A percentile compares a stretch with the other conserved stretches of the same genome.
These are phyloP conservation scores for Eleusine indica DNA, from an alignment of 176 grass and related monocot species.

Conservation along the genomic window DNA sequence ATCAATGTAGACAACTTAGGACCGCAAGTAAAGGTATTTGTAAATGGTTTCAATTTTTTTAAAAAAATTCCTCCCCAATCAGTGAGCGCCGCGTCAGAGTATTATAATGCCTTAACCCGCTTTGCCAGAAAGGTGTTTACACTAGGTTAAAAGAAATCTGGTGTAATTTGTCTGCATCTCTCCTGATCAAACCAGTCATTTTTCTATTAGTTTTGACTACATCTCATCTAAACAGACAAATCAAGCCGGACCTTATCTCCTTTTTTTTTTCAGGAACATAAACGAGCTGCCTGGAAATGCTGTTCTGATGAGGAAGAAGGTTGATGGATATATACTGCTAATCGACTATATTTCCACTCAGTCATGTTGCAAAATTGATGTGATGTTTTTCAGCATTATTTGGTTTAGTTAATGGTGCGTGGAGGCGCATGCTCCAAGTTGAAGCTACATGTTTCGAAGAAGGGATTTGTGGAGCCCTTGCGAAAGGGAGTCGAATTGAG, in stretches of 20 bases:
- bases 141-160: not conserved
- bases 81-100: not conserved
- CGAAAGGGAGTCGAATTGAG: not conserved
- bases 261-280: no score
- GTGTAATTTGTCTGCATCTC: not conserved
- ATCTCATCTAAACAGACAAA: not conserved
- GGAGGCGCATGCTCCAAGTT: not conserved
- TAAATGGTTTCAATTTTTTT: not conserved
- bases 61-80: not conserved
- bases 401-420: no score
- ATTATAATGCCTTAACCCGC: not conserved
- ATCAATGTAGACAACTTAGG: not conserved
- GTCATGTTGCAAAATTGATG: not conserved
- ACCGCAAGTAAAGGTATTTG: not conserved
- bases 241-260: not conserved
- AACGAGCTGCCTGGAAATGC: not conserved
- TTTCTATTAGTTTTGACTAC: not conserved
- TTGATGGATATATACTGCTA: not conserved
- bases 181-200: not conserved
- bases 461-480: not conserved
- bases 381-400: not conserved
- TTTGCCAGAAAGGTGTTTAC: not conserved
- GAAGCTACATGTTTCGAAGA: not conserved
- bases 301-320: not conserved
- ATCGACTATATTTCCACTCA: conserved; percentile 13